Percentiles rank a stretch among this genome's conserved stretches.
These are phyloP conservation scores for Fusarium austroafricanum DNA, from an alignment of 2,329 filamentous ascomycete genomes.

Conservation along the genomic window DNA sequence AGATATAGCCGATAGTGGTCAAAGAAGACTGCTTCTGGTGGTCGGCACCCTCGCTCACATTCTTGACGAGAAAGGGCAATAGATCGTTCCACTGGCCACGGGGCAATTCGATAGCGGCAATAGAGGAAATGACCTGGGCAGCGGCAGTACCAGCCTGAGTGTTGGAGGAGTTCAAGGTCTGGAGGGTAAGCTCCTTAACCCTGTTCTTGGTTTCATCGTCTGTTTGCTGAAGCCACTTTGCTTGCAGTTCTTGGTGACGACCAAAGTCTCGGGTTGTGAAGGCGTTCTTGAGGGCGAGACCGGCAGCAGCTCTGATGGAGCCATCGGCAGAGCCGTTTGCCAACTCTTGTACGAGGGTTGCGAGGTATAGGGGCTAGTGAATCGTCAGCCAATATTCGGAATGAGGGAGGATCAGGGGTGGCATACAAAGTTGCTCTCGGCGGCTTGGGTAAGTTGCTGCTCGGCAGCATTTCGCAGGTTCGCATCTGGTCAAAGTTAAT, in stretches of 20 bases:
- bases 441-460: conserved; percentile 91
- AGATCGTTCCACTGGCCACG: conserved; percentile 93
- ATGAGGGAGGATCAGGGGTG: conserved; percentile 38
- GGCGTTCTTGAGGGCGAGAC: conserved; percentile 97
- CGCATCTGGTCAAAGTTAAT: conserved; percentile 74
- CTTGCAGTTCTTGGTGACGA: conserved; percentile 89
- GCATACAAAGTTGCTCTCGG: conserved; percentile 93
- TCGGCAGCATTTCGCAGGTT: conserved; percentile 90
- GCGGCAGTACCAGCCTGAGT: conserved; percentile 87
- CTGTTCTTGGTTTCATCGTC: conserved; percentile 83
- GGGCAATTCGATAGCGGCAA: conserved; percentile 94
- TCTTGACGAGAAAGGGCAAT: conserved; percentile 89
- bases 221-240: conserved; percentile 90
- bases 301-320: conserved; percentile 91
- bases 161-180: conserved; percentile 85
- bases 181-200: conserved; percentile 90
- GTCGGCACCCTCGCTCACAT: conserved; percentile 86
- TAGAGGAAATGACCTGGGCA: conserved; percentile 94
- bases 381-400: conserved; percentile 43
- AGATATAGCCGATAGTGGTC: conserved; percentile 98
- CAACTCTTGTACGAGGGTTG: conserved; percentile 91
- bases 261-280: conserved; percentile 93
- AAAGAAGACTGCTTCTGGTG: conserved; percentile 95
- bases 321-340: conserved; percentile 88
- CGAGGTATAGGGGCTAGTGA: conserved; percentile 86